Conservation (phyloP, 495 filamentous ascomycete species). For the Thozetella sp. region DNA sequence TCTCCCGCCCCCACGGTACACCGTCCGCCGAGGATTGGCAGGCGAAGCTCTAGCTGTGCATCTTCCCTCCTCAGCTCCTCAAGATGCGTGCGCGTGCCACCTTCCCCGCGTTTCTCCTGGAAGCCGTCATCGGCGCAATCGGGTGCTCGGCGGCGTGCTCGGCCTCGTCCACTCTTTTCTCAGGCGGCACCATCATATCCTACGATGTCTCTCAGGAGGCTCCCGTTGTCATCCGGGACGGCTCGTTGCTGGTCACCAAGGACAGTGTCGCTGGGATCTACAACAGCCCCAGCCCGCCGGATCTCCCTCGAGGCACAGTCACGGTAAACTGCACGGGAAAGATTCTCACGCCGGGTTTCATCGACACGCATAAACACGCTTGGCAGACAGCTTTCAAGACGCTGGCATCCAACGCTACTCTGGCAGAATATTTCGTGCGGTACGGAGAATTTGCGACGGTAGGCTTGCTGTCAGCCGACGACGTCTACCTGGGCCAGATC, state of each 20-base stretch:
- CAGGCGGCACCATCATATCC: slow-evolving; percentile 42
- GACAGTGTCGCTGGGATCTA: slow-evolving; percentile 36
- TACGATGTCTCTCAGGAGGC: slow-evolving; percentile 32
- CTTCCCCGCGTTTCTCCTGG: background rate
- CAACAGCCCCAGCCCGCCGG: background rate
- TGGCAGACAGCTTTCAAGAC: slow-evolving; percentile 52
- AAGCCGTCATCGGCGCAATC: background rate
- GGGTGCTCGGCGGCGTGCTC: slow-evolving; percentile 5
- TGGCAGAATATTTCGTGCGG: slow-evolving; percentile 28
- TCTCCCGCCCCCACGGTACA: background rate
- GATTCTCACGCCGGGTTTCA: slow-evolving; percentile 50
- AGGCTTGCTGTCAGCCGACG: slow-evolving; percentile 23
- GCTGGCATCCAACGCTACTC: slow-evolving; percentile 28
- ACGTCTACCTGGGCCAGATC: slow-evolving; percentile 39
- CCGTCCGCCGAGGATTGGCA: background rate
- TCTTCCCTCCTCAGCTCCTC: background rate
- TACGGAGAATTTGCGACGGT: slow-evolving; percentile 19
- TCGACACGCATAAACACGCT: slow-evolving; percentile 54
- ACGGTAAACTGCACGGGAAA: slow-evolving; percentile 43
- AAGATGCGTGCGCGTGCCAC: background rate
- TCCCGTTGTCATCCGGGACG: slow-evolving; percentile 35
- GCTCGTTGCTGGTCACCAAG: slow-evolving; percentile 35
- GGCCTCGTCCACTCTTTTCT: slow-evolving; percentile 30
- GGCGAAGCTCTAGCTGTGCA: background rate
- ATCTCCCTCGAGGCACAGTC: slow-evolving; percentile 18